Evolutionary conservation across 2,329 filamentous ascomycete genomes (phyloP), one percentile per base, ranked within the genome.

Genomic region (Phialophora verrucosa): DNA sequence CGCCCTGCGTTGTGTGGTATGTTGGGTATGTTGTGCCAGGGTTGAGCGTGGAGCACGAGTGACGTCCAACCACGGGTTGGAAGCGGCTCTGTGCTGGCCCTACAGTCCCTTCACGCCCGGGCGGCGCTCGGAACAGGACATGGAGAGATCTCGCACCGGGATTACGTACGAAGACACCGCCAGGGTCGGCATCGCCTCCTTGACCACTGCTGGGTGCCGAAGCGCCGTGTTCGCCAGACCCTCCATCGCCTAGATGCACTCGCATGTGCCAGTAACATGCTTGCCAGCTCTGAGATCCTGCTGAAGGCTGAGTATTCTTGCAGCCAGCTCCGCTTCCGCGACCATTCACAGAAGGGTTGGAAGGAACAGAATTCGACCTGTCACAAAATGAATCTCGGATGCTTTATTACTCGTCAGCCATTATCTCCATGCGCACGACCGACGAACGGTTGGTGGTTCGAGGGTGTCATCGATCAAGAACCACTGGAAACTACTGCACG

Each of bases 381-480:
- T 50, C 44, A 29, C 55, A 38, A 51, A 53, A 42, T 32, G 59
- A 38, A 31, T 61, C 59, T 23, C 25, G 23, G 27, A 25, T 7
- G 10, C 25, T 38, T 44, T 38, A 25, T 55, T 49, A 66, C 64
- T 66, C 64, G 60, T 50, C 60, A 63, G 51, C 42, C 20, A 38
- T 38, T 49, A 20, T 27, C 25, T 20, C 17, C 44, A 29, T 12
- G 17, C 29, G 14, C 12, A 55, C 27, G 31, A 35, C 29, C 53
- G 38, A 53, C 42, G 27, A 32, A 29, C 32, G 7, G 25, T 42
- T 51, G 12, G 7, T 50, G 53, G 12, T 20, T 51, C 25, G 4
- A n/a, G 27, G 62, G 35, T 42, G 6, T 25, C 62, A 59, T 59
- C 35, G 49, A 64, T 29, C 47, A 53, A 59, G 55, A 49, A 25